These are phyloP conservation scores for Fraxinus baroniana DNA, from an alignment of 305 asterid genomes.

Conservation along the genomic window DNA sequence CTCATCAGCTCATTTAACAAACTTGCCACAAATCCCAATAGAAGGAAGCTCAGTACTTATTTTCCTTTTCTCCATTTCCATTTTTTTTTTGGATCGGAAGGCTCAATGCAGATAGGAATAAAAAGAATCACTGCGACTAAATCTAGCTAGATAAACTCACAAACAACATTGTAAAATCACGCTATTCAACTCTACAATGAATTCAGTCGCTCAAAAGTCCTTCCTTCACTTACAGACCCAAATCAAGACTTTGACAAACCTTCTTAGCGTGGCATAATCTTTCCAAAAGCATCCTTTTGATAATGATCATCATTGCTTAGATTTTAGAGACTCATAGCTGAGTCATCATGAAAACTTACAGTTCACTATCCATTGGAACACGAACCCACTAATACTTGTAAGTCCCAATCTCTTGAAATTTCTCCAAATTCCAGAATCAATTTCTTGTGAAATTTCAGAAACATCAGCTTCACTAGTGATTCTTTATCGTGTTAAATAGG, in stretches of 20 bases:
- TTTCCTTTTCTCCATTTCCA: not conserved
- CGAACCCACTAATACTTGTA: not conserved
- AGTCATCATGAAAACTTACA: not conserved
- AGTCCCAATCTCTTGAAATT: not conserved
- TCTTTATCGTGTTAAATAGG: not conserved
- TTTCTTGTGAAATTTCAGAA: conserved; percentile 4
- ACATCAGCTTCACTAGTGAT: not conserved
- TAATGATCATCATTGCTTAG: not conserved
- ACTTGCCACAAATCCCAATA: not conserved
- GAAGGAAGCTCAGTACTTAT: not conserved
- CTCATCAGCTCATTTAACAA: not conserved
- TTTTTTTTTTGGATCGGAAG: not conserved
- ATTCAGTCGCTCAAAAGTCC: conserved; percentile 15
- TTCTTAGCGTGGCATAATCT: conserved; percentile 1
- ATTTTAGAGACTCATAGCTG: not conserved
- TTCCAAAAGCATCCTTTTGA: conserved; percentile 2
- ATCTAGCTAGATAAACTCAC: conserved; percentile 10
- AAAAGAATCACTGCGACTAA: not conserved
- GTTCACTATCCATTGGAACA: not conserved
- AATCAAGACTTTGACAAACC: conserved; percentile 17
- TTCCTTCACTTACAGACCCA: conserved; percentile 21
- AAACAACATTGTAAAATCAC: not conserved
- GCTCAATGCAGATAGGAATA: not conserved
- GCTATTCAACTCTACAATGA: conserved; percentile 1
- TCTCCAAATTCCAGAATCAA: not conserved